Percentiles rank a stretch among this genome's conserved stretches.
These are phyloP conservation scores for Edaphochlamys debaryana DNA, from an alignment of 139 green algal genomes.

Conservation along the genomic window DNA sequence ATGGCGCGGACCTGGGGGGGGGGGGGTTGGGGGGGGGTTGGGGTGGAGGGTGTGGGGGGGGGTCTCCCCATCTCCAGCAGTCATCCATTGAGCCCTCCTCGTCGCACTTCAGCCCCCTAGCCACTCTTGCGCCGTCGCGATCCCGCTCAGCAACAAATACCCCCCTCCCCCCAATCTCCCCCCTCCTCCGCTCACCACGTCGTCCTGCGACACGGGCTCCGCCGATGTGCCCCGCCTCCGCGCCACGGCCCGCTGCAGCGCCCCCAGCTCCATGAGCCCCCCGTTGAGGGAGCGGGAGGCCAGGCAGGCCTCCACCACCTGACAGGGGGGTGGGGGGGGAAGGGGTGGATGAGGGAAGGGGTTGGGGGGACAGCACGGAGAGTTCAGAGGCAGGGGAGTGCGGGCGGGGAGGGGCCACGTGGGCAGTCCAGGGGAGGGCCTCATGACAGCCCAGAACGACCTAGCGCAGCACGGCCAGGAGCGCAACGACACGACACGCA, in stretches of 20 bases:
- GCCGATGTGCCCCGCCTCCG: slow-evolving; percentile 63
- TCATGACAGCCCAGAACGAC: too few species aligned
- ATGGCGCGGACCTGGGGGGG: slow-evolving; percentile 70
- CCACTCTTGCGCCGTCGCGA: too few species aligned
- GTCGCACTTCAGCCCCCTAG: background rate
- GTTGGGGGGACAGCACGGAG: too few species aligned
- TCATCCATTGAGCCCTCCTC: too few species aligned
- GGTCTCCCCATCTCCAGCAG: too few species aligned
- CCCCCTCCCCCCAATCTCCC: background rate
- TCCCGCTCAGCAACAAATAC: too few species aligned
- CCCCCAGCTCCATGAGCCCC: slow-evolving; percentile 83
- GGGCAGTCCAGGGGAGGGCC: too few species aligned
- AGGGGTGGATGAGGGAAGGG: background rate
- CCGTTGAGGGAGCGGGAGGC: slow-evolving; percentile 78
- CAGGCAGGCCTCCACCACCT: slow-evolving; percentile 83
- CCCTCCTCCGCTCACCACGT: slow-evolving; percentile 58
- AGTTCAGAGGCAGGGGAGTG: too few species aligned
- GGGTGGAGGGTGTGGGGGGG: background rate
- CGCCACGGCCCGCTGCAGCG: slow-evolving; percentile 47
- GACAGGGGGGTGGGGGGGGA: background rate
- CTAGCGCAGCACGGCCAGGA: too few species aligned
- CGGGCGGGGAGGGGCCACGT: too few species aligned
- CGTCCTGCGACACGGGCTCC: slow-evolving; percentile 76
- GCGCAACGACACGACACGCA: too few species aligned
- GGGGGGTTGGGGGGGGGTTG: background rate